Percentiles rank a stretch among this genome's conserved stretches.
Conservation (phyloP, 2,329 filamentous ascomycete genomes). For the Pseudocercospora eumusae region DNA sequence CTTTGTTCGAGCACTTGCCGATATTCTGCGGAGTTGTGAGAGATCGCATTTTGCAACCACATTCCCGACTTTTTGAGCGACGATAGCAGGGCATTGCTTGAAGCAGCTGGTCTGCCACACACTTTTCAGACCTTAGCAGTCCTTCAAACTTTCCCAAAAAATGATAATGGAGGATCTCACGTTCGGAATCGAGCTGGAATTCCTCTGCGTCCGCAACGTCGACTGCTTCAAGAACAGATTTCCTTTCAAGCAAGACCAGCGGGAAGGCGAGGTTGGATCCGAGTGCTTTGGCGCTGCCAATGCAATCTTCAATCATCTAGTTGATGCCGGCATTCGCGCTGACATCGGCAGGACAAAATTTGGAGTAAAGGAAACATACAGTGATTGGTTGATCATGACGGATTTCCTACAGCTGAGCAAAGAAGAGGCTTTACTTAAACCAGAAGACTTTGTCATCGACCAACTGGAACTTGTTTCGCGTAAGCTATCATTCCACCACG, state of each 20-base stretch:
- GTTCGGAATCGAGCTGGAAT: conserved; percentile 15
- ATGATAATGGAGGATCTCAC: neutral
- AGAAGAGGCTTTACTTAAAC: neutral
- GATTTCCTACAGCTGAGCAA: neutral
- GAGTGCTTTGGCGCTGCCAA: neutral
- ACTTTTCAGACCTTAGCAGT: neutral
- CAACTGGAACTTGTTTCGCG: conserved; percentile 7
- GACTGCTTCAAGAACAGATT: neutral
- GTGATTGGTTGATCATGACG: neutral
- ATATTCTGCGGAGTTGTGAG: neutral
- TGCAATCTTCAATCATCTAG: neutral
- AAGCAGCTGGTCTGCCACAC: neutral
- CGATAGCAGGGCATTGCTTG: neutral
- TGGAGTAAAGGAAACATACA: neutral
- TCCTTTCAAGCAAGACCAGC: neutral
- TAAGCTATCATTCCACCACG: neutral
- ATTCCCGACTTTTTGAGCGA: neutral
- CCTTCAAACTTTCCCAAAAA: neutral
- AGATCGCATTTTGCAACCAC: neutral
- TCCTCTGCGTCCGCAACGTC: conserved; percentile 11
- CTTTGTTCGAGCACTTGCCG: neutral
- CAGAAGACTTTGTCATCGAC: neutral
- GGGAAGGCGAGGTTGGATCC: neutral
- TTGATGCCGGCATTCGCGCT: neutral
- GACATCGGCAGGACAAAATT: neutral